These are phyloP conservation scores for Tetrahymena borealis DNA, from an alignment of 73 alveolate genomes.

Conservation along the genomic window DNA sequence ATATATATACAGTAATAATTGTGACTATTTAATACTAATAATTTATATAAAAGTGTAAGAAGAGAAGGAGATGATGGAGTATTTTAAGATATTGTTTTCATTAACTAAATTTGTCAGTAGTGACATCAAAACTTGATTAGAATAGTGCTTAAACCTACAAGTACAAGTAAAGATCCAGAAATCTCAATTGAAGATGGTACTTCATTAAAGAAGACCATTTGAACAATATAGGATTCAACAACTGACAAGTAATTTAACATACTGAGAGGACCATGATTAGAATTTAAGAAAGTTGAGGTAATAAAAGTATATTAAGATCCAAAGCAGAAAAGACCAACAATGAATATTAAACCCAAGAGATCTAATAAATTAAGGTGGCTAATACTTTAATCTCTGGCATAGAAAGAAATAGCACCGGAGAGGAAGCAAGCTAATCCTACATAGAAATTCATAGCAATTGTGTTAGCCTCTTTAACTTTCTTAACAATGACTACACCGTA, in stretches of 20 bases:
- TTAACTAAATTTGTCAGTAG: neutral
- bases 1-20: too few species aligned
- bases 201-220: neutral
- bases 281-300: neutral
- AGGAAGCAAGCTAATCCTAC: neutral
- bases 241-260: neutral
- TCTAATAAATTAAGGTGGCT: neutral
- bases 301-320: neutral
- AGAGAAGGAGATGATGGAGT: too few species aligned
- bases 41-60: too few species aligned
- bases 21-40: too few species aligned
- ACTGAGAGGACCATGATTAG: neutral
- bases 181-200: neutral
- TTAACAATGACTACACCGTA: neutral
- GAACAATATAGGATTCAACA: neutral
- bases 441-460: neutral
- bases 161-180: neutral
- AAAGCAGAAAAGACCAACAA: neutral
- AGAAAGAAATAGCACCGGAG: neutral
- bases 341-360: neutral
- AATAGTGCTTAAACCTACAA: neutral
- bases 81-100: too few species aligned
- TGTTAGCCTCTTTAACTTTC: neutral
- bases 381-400: neutral
- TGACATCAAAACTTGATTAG: neutral